Evolutionary conservation across 2,329 filamentous ascomycete genomes (phyloP).

Genomic region (Pseudogymnoascus sp.): DNA sequence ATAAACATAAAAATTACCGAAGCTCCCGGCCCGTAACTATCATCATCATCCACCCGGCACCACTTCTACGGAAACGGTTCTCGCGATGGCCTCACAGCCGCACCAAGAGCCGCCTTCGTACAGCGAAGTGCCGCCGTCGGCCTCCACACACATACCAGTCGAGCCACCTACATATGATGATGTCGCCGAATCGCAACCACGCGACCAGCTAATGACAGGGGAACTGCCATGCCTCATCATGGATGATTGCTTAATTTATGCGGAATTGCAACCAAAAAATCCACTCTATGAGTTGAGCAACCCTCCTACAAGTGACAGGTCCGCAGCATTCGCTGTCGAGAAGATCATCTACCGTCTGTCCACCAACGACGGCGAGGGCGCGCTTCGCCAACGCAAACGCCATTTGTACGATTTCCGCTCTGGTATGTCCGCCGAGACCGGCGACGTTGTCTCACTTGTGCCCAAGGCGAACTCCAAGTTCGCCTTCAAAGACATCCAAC

Average conservation of each 20-base stretch:
- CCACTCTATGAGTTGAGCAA: slow-evolving; percentile 6
- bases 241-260: neutral
- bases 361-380: slow-evolving; percentile 10
- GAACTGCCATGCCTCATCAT: neutral
- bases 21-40: neutral
- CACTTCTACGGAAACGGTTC: neutral
- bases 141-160: neutral
- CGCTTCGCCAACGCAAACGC: slow-evolving; percentile 1
- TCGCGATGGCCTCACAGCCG: neutral
- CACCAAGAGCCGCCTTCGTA: neutral
- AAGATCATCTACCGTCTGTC: slow-evolving; percentile 6
- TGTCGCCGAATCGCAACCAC: neutral
- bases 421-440: neutral
- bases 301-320: slow-evolving; percentile 3
- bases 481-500: slow-evolving; percentile 1
- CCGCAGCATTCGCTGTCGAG: slow-evolving; percentile 8
- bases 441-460: neutral
- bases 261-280: slow-evolving; percentile 1
- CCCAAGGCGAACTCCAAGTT: slow-evolving; percentile 6
- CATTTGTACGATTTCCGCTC: slow-evolving; percentile 8
- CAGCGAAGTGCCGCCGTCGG: neutral
- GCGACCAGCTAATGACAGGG: neutral
- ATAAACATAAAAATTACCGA: neutral
- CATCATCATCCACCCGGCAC: neutral
- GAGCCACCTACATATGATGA: neutral